A percentile compares a stretch with the other conserved stretches of the same genome.
phyloP scores from a whole-genome alignment of 148 eudicot species.

The Rhododendron mucronatum region DNA sequence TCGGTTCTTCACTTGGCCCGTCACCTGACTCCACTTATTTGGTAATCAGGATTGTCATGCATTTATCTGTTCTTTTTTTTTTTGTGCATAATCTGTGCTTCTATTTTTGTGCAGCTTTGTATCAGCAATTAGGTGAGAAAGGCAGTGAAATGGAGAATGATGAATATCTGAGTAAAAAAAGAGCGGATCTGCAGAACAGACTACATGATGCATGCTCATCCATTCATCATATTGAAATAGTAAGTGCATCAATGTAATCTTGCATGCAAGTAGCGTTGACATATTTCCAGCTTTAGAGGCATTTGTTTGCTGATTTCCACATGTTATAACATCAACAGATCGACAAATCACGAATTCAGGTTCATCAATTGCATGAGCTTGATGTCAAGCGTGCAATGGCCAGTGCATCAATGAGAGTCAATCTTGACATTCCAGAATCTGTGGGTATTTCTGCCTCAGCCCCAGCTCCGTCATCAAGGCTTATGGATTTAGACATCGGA shows the following conservation, averaged over 20 bases:
- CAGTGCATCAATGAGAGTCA: constrained; percentile 44
- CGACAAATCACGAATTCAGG: constrained; percentile 44
- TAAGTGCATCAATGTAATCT: constrained; percentile 28
- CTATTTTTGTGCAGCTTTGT: constrained; percentile 51
- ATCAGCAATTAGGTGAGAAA: constrained; percentile 72
- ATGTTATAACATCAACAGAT: constrained; percentile 36
- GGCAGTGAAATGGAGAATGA: constrained; percentile 65
- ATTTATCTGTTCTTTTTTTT: neutral
- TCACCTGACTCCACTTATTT: neutral
- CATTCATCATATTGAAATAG: constrained; percentile 69
- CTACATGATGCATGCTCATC: constrained; percentile 68
- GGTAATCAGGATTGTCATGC: neutral
- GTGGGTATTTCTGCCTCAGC: constrained; percentile 52
- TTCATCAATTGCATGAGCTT: constrained; percentile 42
- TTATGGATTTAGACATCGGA: constrained; percentile 62
- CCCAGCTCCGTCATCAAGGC: constrained; percentile 60
- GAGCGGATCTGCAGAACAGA: constrained; percentile 65
- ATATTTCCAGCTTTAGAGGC: neutral
- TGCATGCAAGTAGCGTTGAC: neutral
- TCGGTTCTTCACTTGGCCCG: neutral
- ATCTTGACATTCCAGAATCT: constrained; percentile 94
- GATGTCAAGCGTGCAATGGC: constrained; percentile 50
- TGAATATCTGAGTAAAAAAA: constrained; percentile 66
- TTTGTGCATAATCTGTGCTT: neutral
- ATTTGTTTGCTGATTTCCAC: neutral